Conservation (phyloP, 2,329 filamentous ascomycete genomes). For the Fusarium sp. region DNA sequence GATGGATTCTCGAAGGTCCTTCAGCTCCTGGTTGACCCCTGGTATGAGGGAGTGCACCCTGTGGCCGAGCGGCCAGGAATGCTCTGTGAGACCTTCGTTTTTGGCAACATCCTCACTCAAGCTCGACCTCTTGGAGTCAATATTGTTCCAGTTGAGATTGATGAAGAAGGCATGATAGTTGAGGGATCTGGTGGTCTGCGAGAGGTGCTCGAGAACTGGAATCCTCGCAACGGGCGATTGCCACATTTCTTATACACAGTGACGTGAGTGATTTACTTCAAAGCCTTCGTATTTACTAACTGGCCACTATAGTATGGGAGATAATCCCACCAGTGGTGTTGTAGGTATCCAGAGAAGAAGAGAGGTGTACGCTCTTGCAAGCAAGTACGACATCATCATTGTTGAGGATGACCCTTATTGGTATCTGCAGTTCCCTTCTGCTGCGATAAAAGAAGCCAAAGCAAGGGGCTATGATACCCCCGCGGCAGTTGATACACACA, state of each 20-base stretch:
- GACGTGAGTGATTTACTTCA: conserved; percentile 69
- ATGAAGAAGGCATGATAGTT: conserved; percentile 83
- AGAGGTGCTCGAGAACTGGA: conserved; percentile 87
- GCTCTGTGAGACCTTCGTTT: conserved; percentile 83
- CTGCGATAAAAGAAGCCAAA: conserved; percentile 65
- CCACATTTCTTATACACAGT: conserved; percentile 92
- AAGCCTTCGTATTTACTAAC: background rate
- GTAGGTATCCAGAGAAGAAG: conserved; percentile 79
- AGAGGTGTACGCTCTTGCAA: conserved; percentile 84
- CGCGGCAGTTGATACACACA: conserved; percentile 47
- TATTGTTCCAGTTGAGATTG: conserved; percentile 79
- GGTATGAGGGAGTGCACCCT: conserved; percentile 76
- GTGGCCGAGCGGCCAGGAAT: conserved; percentile 79
- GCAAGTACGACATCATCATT: conserved; percentile 89
- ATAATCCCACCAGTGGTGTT: conserved; percentile 87
- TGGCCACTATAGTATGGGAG: conserved; percentile 63
- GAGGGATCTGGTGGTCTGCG: conserved; percentile 78
- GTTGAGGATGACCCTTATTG: conserved; percentile 96
- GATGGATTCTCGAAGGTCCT: conserved; percentile 87
- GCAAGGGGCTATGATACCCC: conserved; percentile 56
- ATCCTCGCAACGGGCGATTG: conserved; percentile 76
- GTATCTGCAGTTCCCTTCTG: conserved; percentile 90
- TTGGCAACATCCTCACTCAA: conserved; percentile 80
- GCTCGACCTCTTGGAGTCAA: conserved; percentile 77
- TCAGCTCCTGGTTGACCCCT: conserved; percentile 80